phyloP scores from a whole-genome alignment of 2,329 filamentous ascomycete genomes.

The Colletotrichum limetticola region DNA sequence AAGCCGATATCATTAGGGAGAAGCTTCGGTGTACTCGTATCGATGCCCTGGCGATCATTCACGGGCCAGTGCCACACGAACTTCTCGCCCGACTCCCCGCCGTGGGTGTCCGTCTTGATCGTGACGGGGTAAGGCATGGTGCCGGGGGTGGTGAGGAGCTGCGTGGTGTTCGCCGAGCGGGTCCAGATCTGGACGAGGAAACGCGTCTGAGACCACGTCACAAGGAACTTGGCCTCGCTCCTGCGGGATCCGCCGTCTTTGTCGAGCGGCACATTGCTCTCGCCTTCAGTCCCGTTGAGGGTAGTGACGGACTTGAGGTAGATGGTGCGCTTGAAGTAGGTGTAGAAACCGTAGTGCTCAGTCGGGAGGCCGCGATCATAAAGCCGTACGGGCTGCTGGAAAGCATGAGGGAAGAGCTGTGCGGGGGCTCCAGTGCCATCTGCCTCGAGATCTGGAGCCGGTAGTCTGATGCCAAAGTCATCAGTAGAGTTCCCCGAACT shows the following conservation, averaged over 20 bases:
- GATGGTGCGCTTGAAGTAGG: conserved; percentile 88
- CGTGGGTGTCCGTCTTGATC: conserved; percentile 70
- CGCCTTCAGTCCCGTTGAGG: conserved; percentile 54
- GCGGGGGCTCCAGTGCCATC: conserved; percentile 81
- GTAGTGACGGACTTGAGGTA: conserved; percentile 74
- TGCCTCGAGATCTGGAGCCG: conserved; percentile 68
- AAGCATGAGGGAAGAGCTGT: conserved; percentile 75
- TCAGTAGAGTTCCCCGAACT: conserved; percentile 36
- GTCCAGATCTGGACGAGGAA: conserved; percentile 77
- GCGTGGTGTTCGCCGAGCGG: conserved; percentile 55
- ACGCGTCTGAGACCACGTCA: conserved; percentile 69
- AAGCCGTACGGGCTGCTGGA: conserved; percentile 82
- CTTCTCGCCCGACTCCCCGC: conserved; percentile 64
- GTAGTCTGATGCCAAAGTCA: conserved; percentile 55
- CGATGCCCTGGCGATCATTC: conserved; percentile 56
- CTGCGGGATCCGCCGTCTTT: conserved; percentile 64
- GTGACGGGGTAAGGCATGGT: conserved; percentile 74
- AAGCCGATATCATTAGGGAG: conserved; percentile 61
- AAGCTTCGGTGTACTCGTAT: conserved; percentile 54
- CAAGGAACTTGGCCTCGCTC: conserved; percentile 64
- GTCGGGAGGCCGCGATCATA: conserved; percentile 83
- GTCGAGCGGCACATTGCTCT: conserved; percentile 59
- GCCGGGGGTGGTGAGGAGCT: conserved; percentile 59
- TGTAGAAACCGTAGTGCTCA: conserved; percentile 96
- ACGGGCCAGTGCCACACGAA: conserved; percentile 65